Evolutionary conservation across 1,284 basidiomycete genomes (phyloP).

Genomic region (Ceratobasidium theobromae): DNA sequence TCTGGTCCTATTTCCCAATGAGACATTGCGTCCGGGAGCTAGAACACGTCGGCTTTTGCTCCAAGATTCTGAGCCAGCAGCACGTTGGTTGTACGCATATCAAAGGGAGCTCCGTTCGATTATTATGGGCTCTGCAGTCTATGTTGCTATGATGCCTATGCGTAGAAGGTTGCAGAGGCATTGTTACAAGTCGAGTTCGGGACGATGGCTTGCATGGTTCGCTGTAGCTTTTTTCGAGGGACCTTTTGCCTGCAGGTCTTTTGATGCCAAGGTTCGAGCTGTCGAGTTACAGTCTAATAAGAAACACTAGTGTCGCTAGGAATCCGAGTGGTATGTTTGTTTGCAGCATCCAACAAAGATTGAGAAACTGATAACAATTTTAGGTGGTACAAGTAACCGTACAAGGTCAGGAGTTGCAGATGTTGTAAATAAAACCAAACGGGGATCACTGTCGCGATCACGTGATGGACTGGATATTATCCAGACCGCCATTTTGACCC

Average conservation of each 20-base stretch:
- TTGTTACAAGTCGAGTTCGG: slow-evolving; percentile 10
- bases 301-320: neutral
- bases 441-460: too few relatives aligned
- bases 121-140: slow-evolving; percentile 10
- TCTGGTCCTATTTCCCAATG: neutral
- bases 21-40: slow-evolving; percentile 22
- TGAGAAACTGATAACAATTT: too few relatives aligned
- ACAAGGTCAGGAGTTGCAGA: too few relatives aligned
- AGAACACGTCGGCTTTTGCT: neutral
- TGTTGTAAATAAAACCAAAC: too few relatives aligned
- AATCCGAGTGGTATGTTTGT: neutral
- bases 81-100: slow-evolving; percentile 5
- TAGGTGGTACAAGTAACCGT: too few relatives aligned
- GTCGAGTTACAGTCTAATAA: neutral
- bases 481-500: too few relatives aligned
- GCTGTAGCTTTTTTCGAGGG: slow-evolving; percentile 5
- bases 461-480: too few relatives aligned
- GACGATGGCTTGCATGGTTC: slow-evolving; percentile 10
- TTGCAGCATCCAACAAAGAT: neutral
- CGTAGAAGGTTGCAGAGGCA: slow-evolving; percentile 15
- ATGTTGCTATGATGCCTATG: slow-evolving; percentile 6
- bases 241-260: slow-evolving; percentile 12
- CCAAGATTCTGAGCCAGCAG: neutral
- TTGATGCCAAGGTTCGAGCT: neutral
- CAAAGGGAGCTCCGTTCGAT: slow-evolving; percentile 12